These are phyloP conservation scores for Candida endomychidarum DNA, from an alignment of 805 yeast species.

Conservation along the genomic window DNA sequence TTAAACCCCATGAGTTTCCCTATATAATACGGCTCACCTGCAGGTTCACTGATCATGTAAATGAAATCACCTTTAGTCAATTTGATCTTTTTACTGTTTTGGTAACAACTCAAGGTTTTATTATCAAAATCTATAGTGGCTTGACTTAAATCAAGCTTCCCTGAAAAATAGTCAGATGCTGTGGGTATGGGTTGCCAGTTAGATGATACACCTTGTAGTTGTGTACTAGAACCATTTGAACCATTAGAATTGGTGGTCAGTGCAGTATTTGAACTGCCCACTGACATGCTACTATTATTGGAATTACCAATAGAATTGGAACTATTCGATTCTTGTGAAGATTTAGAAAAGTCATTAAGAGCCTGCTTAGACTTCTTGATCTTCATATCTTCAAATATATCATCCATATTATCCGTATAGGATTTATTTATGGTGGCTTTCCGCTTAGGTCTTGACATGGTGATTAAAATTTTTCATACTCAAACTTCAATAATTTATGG, in stretches of 20 bases:
- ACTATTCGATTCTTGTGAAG: neutral
- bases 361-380: conserved; percentile 4
- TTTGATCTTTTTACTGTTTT: conserved; percentile 18
- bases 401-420: conserved; percentile 33
- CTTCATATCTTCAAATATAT: conserved; percentile 22
- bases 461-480: conserved; percentile 11
- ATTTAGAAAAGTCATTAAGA: neutral
- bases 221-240: neutral
- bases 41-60: conserved; percentile 86
- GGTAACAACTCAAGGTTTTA: conserved; percentile 34
- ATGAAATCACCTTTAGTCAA: conserved; percentile 63
- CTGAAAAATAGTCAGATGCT: conserved; percentile 41
- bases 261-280: neutral
- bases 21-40: conserved; percentile 90
- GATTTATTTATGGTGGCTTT: conserved; percentile 39
- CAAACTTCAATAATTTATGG: neutral
- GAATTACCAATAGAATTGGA: neutral
- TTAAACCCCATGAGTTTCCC: conserved; percentile 79
- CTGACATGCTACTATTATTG: neutral
- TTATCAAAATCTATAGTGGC: conserved; percentile 41
- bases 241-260: neutral
- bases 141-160: conserved; percentile 38
- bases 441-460: conserved; percentile 32
- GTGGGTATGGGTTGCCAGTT: conserved; percentile 53
- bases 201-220: conserved; percentile 20